phyloP scores from a whole-genome alignment of 805 yeast species.

The Metschnikowia reukaufii region DNA sequence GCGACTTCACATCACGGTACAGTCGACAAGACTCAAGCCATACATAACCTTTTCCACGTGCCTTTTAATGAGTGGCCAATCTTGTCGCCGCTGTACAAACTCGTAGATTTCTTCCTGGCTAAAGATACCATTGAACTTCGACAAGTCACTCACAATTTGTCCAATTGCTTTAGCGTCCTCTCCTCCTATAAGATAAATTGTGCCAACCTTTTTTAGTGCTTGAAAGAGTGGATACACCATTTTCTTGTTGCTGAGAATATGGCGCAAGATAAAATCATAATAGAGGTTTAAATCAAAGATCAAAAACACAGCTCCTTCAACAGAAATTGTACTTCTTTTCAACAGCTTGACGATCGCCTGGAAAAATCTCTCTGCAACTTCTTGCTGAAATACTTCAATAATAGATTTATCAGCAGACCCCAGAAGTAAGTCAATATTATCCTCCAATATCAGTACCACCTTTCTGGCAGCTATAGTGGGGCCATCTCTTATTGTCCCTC shows the following conservation, averaged over 20 bases:
- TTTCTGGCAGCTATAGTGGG: conserved; percentile 64
- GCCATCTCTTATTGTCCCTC: conserved; percentile 24
- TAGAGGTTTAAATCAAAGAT: conserved; percentile 80
- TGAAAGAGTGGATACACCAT: conserved; percentile 74
- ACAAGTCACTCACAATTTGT: conserved; percentile 74
- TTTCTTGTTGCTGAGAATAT: conserved; percentile 56
- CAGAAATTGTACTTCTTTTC: conserved; percentile 68
- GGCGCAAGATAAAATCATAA: conserved; percentile 60
- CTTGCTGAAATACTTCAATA: conserved; percentile 91
- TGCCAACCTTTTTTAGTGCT: conserved; percentile 82
- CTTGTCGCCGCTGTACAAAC: conserved; percentile 82
- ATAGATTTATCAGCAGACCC: conserved; percentile 87
- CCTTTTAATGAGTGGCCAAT: conserved; percentile 74
- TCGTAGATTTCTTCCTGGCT: conserved; percentile 93
- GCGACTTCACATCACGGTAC: conserved; percentile 48
- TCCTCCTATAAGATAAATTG: conserved; percentile 69
- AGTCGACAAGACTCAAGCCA: conserved; percentile 82
- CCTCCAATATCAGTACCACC: conserved; percentile 60
- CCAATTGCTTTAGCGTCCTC: conserved; percentile 83
- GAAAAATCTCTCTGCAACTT: conserved; percentile 85
- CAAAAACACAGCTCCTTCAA: conserved; percentile 77
- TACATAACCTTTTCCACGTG: conserved; percentile 95
- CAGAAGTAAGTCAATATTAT: conserved; percentile 69
- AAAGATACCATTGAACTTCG: conserved; percentile 84
- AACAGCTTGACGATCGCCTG: conserved; percentile 72